Base-by-base conservation (phyloP, 1,284 basidiomycete species). In the Moesziomyces aphidis region DNA sequence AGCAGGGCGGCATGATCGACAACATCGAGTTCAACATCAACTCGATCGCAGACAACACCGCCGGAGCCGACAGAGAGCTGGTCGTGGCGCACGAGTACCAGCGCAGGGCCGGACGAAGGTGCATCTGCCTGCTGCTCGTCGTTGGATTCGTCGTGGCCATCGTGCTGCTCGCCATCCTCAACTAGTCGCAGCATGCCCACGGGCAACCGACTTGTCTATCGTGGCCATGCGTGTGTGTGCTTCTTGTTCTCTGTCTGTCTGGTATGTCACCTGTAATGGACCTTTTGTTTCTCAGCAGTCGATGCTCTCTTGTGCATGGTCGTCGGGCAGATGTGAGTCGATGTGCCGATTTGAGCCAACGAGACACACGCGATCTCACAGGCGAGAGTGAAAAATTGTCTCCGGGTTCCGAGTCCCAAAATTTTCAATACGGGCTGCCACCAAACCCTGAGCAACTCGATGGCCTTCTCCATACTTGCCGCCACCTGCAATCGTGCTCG, bases 21-120 rank as follows among this genome's bases (percentile, higher is more conserved):
- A 97, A 97, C 81, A 97, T 99, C 82, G 95, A 97, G 85, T 91
- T 91, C 65, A 99, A 99, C 82, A 92, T 99, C 48, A 91, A 91
- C 22, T 92, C 90, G 0, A 92, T 98, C 49, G 91, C 92, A 0
- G 89, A 89, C 17, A 93, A 98, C 83, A 95, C 94, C 0, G 87
- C 89, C 1, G 91, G 90, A 39, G 97, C 95, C 11, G 91, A 93
- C 6, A 90, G 92, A 67, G 95, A 99, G 85, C 88, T 99, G 49
- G 90, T 89, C 1, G 92, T 92, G 13, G 97, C 97, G 2, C 91
- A 93, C 71, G 93, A 94, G 36, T 97, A 98, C 84, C 97, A 99
- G 86, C 90, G 94, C 53, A 96, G 91, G 85, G 95, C 97, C 3
- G 96, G 95, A 2, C 89, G 91, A 44, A 88, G 96, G 23, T 94